Evolutionary conservation across 2,329 filamentous ascomycete species (phyloP).

Genomic region (Aspergillus glaucus): DNA sequence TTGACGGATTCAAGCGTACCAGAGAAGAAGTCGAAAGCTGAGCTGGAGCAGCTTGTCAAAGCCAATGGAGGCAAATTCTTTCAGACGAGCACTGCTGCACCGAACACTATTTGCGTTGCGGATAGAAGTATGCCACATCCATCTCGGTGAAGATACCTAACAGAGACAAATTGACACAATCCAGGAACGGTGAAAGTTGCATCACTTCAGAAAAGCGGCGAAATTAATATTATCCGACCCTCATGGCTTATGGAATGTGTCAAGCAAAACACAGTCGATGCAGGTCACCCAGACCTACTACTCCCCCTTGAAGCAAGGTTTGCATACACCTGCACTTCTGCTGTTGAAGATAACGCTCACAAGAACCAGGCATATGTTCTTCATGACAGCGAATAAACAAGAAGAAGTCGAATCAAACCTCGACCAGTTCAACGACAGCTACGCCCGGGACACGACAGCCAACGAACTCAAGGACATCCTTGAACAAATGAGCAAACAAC

Average conservation of each 20-base stretch:
- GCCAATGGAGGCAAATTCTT: conserved; percentile 73
- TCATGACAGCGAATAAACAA: conserved; percentile 53
- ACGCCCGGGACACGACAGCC: conserved; percentile 60
- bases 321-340: conserved; percentile 20
- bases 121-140: conserved; percentile 55
- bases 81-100: conserved; percentile 60
- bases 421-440: conserved; percentile 79
- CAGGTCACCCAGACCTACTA: conserved; percentile 49
- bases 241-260: conserved; percentile 81
- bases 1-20: conserved; percentile 69
- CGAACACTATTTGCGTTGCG: conserved; percentile 65
- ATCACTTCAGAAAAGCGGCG: conserved; percentile 67
- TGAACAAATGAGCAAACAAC: conserved; percentile 30
- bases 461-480: conserved; percentile 56
- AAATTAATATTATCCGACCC: conserved; percentile 67
- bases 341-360: conserved; percentile 1
- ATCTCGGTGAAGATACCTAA: no score
- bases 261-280: conserved; percentile 50
- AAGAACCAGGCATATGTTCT: conserved; percentile 61
- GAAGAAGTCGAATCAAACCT: conserved; percentile 55
- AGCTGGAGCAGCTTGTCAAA: conserved; percentile 76
- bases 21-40: conserved; percentile 66
- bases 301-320: conserved; percentile 58
- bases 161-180: not conserved
- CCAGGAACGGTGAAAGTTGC: conserved; percentile 66